phyloP scores from a whole-genome alignment of 257 asterid species.

The Nicotiana otophora region DNA sequence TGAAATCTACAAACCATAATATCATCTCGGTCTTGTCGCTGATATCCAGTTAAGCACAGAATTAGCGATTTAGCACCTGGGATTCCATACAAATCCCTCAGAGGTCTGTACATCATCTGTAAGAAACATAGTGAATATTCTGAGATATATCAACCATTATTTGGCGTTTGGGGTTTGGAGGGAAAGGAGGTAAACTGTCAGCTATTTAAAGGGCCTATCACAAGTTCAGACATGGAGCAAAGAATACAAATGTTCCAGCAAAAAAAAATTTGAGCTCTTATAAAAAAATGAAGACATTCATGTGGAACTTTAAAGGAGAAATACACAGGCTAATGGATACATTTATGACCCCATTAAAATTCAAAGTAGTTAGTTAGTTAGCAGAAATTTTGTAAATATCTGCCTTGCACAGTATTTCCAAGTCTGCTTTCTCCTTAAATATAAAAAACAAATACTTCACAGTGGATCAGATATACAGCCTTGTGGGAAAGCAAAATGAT shows the following conservation, averaged over 20 bases:
- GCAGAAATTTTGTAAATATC: neutral
- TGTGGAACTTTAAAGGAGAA: neutral
- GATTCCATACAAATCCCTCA: conserved; percentile 68
- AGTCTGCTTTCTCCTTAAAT: neutral
- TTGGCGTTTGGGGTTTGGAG: neutral
- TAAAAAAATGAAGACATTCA: neutral
- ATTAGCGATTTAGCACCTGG: conserved; percentile 66
- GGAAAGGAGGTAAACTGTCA: neutral
- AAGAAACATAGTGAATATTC: neutral
- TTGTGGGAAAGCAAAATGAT: neutral
- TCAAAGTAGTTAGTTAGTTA: neutral
- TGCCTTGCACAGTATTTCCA: neutral
- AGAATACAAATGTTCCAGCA: neutral
- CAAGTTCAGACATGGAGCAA: neutral
- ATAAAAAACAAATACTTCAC: neutral
- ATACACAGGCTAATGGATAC: neutral
- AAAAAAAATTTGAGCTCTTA: neutral
- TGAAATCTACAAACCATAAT: conserved; percentile 56
- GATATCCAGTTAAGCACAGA: conserved; percentile 90
- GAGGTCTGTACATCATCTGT: conserved; percentile 76
- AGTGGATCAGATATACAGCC: neutral
- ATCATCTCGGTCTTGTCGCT: conserved; percentile 63
- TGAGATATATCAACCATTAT: neutral
- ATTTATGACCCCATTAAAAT: neutral
- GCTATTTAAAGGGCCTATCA: neutral